These are phyloP conservation scores for Primulina tabacum DNA, from an alignment of 257 asterid genomes.

Conservation along the genomic window DNA sequence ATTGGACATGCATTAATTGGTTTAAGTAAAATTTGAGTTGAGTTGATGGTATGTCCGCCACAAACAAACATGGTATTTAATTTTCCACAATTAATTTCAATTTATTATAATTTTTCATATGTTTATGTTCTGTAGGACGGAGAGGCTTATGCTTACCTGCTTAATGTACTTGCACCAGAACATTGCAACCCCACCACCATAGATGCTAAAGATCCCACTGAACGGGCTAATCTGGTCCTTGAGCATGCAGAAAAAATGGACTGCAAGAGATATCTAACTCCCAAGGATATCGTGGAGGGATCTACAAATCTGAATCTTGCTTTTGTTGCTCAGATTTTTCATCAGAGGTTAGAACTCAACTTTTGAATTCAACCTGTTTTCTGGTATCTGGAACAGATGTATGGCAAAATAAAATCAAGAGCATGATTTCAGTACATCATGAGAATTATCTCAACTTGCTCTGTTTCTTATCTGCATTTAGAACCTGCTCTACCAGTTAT, in stretches of 20 bases:
- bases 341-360: constrained; percentile 65
- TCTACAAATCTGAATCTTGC: constrained; percentile 88
- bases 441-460: neutral
- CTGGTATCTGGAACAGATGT: neutral
- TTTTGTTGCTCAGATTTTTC: constrained; percentile 95
- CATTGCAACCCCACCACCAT: constrained; percentile 78
- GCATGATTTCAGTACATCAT: neutral
- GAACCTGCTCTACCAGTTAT: constrained; percentile 6
- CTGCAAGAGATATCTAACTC: constrained; percentile 87
- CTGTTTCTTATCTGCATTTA: constrained; percentile 20
- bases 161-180: constrained; percentile 96
- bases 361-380: constrained; percentile 7
- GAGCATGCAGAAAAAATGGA: constrained; percentile 98
- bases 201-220: constrained; percentile 73
- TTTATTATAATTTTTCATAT: constrained; percentile 4
- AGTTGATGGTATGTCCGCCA: neutral
- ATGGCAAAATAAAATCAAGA: neutral
- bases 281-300: constrained; percentile 90
- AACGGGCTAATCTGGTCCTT: constrained; percentile 88
- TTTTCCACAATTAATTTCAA: neutral
- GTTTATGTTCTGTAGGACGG: constrained; percentile 69
- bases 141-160: constrained; percentile 95
- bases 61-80: neutral
- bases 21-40: neutral
- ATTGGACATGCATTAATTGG: neutral